Evolutionary conservation across 2,329 filamentous ascomycete genomes (phyloP), one percentile per base, ranked within the genome.

Genomic region (Stachybotrys elegans): DNA sequence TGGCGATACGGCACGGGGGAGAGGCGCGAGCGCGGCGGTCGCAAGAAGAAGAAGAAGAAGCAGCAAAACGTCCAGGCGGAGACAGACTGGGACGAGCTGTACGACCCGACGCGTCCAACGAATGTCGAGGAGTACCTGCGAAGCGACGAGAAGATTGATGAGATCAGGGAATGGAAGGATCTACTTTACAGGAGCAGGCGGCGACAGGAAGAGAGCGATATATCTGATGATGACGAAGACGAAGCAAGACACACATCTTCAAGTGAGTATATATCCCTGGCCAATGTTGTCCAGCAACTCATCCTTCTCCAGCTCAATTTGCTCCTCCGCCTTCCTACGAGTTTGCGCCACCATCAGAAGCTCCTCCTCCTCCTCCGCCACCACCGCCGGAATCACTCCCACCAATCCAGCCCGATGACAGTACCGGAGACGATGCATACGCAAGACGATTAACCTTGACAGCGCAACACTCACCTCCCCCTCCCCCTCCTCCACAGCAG

Each of bases 71-170:
- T 73, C 38, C 64, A 75, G 22, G 68, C 75, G 42, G 76, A 81
- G 60, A 81, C 78, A n/a, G 84, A 95, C 59, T 96, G 90, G 90
- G 86, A 95, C 61, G 89, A 94, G 60, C 79, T 93, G 20, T 96
- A 95, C 61, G 91, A 95, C 57, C 88, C 89, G 1, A 73, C 84
- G 11, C 73, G 86, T 31, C 90, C 91, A 8, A 94, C 88, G 32
- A 90, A 83, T 52, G 86, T 92, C 40, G 86, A 91, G 44, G 86
- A 92, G 57, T 96, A 93, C 60, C 78, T 87, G 47, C 75, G 83
- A 48, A 93, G 88, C 57, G 88, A 94, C 46, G 90, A 95, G 66
- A 85, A 88, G 59, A 79, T 91, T 47, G 71, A 78, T 16, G 89
- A 94, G 60, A 78, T 90, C 4, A 76, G 80, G 45, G 89, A 94